Evolutionary conservation across 768 basidiomycete species (phyloP), one percentile per base, ranked within the genome.

Genomic region (Cystofilobasidium ferigula): DNA sequence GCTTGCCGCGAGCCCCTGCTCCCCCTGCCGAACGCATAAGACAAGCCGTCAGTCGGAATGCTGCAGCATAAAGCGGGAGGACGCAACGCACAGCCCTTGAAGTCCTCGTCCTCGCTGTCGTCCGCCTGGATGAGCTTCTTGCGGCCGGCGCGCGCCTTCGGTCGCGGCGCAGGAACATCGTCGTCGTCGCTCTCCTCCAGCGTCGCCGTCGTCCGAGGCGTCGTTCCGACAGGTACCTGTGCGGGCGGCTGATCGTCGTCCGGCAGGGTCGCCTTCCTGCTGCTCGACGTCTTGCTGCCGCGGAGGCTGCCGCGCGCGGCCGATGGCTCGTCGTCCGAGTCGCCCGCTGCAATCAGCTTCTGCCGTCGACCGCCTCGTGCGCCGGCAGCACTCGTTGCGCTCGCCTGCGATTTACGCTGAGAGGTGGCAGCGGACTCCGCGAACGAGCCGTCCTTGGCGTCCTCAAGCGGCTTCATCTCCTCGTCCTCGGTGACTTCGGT

Each of bases 141-240:
- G 16, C 51, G 26, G 2, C 51, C 51, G 30, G 28, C 28, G 28
- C 28, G 26, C 28, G 18, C 30, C 51, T 54, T 54, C 9, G 51
- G 28, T 16, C 51, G 51, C 6, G 28, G 28, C 8, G n/a, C 45
- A 20, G 51, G 51, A 6, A 14, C 51, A 6, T 54, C 51, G 2
- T 54, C 51, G 28, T 54, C 51, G 14, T 54, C 51, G 30, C 51
- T 54, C 51, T 54, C 51, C 7, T 54, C 51, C 51, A 54, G 51
- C 51, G 51, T 54, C 28, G 51, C 51, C 51, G 51, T 54, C 26
- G 51, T 54, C 28, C 51, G 26, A 3, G 51, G 24, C 22, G 40
- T 42, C 40, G 40, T 20, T 42, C 40, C 40, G 10, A 42, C 40
- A 10, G 10, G 40, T 10, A 42, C 40, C 40, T 42, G 40, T 20